Evolutionary conservation across 1,284 basidiomycete genomes (phyloP), one percentile per base, ranked within the genome.

Genomic region (Ganoderma meredithae): DNA sequence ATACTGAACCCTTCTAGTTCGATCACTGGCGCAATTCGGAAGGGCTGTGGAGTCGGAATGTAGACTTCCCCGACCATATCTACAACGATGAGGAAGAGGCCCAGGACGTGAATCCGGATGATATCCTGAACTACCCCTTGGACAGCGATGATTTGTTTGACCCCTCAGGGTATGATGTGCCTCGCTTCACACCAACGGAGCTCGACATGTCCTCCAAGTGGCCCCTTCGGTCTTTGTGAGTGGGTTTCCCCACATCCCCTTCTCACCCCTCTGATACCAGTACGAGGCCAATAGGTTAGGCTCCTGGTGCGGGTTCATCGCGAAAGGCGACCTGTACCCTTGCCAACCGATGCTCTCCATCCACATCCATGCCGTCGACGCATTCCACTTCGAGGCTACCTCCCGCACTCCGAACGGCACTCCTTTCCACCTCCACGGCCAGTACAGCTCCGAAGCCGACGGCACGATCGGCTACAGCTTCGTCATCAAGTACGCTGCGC

Each of bases 41-140:
- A 43, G 65, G 58, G 31, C 47, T 41, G 31, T 67, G 52, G 66
- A 59, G 56, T 22, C 66, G 66, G 22, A 55, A 67, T 4, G 49
- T 59, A 22, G 64, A 69, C n/a, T 63, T 47, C n/a, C 44, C 64
- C 0, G 62, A 67, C 6, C 49, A 44, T 31, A 33, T 60, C 17
- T 64, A 58, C 52, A 40, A 61, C 59, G 68, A 68, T 7, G 59
- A 59, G 0, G 60, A 71, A 41, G 72, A 77, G 33, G 71, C 63
- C 0, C 68, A 75, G 65, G 70, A 67, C n/a, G 27, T 73, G 6
- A 64, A 71, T 6, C 22, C 65, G 0, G 47, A 56, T 0, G 70
- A 73, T 25, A 64, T 77, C 25, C 58, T 74, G 19, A 72, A 75
- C 62, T 72, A 76, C 39, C 71, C 76, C 7, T 40, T 73, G 4